Evolutionary conservation across 1,139 yeast genomes (phyloP), one percentile per base, ranked within the genome.

Genomic region (Scheffersomyces insectosa): DNA sequence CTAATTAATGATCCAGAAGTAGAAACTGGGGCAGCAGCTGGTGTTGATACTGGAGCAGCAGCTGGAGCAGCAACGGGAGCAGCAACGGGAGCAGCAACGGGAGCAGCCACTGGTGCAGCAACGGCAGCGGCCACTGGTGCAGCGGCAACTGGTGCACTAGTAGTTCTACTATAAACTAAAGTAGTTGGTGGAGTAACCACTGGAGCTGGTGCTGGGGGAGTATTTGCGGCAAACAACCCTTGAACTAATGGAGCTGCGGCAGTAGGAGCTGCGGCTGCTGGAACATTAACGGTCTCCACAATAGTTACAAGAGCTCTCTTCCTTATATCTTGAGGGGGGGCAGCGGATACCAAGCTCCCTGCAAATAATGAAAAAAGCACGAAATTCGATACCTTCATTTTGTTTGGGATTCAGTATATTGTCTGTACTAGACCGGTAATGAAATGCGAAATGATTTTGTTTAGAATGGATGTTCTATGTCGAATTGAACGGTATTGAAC

Each of bases 271-370:
- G 46, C 36, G 23, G 47, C 42, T 27, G 50, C 44, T 29, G 45
- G 31, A 3, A 41, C 42, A 6, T 39, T 29, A 13, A 55, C 52
- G 6, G 63, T 59, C n/a, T 52, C 44, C 10, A 50, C 47, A 12
- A 48, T 41, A 3, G 62, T 56, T 16, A 57, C 55, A 25, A 51
- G 51, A 16, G 46, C 49, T 43, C 56, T 44, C 29, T 48, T 46
- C 20, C 45, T 44, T 5, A 45, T 14, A 11, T 38, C 42, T 6
- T 55, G 44, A 9, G 43, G 43, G 2, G 49, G 46, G 5, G 52
- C 50, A 5, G 58, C 54, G 3, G 57, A 51, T n/a, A 33, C 37
- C 23, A 33, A 51, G 14, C 39, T 36, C 13, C 48, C 39, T 5
- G 45, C 42, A 36, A 47, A 25, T 12, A 50, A 40, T 34, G 49